These are phyloP conservation scores for Jaltomata sinuosa DNA, from an alignment of 257 asterid species.

Conservation along the genomic window DNA sequence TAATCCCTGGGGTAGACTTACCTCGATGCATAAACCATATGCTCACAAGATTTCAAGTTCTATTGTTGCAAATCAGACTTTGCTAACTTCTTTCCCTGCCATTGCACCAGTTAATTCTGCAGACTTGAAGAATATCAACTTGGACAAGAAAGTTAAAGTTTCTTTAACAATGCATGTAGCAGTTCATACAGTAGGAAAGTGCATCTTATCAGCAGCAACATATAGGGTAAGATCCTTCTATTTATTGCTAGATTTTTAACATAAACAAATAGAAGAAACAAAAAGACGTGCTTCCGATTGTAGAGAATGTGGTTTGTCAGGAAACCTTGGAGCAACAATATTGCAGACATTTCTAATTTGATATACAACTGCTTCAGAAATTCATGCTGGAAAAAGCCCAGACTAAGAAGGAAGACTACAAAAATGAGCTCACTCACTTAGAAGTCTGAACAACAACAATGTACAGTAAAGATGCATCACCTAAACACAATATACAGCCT, in stretches of 20 bases:
- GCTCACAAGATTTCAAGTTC: neutral
- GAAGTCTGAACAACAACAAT: neutral
- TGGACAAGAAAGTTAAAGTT: neutral
- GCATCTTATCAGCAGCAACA: neutral
- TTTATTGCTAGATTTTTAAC: neutral
- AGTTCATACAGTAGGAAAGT: neutral
- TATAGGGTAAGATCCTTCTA: neutral
- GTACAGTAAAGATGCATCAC: constrained; percentile 7
- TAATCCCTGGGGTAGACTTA: neutral
- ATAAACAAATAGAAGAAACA: neutral
- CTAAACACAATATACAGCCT: constrained; percentile 11
- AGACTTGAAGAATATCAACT: neutral
- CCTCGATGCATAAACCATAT: neutral
- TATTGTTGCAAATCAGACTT: neutral
- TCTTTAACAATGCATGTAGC: neutral
- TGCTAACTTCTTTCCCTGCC: neutral
- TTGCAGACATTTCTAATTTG: neutral
- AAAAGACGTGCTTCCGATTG: neutral
- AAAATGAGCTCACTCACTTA: neutral
- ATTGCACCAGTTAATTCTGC: neutral
- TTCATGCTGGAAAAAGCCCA: neutral
- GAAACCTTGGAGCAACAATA: neutral
- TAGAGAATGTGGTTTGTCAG: neutral
- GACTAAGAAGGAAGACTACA: neutral
- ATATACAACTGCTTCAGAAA: neutral